Evolutionary conservation across 345 rosid genomes (phyloP).

Genomic region (Gossypium rotundifolium): DNA sequence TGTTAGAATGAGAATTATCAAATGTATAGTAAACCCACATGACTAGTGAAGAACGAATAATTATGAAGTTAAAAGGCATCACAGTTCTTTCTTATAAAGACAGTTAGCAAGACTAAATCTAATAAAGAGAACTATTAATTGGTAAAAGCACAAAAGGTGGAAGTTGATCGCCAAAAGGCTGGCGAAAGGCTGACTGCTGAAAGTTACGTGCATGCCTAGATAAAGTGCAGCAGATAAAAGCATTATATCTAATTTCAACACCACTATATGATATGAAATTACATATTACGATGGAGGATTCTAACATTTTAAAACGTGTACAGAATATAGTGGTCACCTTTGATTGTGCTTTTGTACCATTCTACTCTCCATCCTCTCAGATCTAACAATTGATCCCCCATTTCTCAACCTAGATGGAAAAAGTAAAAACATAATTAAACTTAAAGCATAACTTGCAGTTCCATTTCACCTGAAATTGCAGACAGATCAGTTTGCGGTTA

Average conservation of each 20-base stretch:
- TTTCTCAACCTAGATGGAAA: conserved; percentile 41
- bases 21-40: not conserved
- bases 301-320: not conserved
- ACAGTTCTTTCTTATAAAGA: not conserved
- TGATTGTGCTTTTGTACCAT: conserved; percentile 40
- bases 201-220: not conserved
- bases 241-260: conserved; percentile 3
- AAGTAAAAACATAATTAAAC: not conserved
- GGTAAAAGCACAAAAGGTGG: not conserved
- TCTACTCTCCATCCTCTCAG: conserved; percentile 76
- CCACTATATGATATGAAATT: not conserved
- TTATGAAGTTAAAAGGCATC: not conserved
- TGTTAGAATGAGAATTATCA: not conserved
- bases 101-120: not conserved
- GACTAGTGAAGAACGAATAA: not conserved
- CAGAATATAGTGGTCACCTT: conserved; percentile 21
- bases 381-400: conserved; percentile 67
- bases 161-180: not conserved
- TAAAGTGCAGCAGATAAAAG: not conserved
- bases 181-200: not conserved
- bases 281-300: not conserved
- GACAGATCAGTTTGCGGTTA: conserved; percentile 23
- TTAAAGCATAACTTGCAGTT: conserved; percentile 11
- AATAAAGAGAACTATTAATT: not conserved
- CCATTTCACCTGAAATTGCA: conserved; percentile 8